phyloP scores from a whole-genome alignment of 371 early-diverging fungal genomes.

The Mortierella sp. region DNA sequence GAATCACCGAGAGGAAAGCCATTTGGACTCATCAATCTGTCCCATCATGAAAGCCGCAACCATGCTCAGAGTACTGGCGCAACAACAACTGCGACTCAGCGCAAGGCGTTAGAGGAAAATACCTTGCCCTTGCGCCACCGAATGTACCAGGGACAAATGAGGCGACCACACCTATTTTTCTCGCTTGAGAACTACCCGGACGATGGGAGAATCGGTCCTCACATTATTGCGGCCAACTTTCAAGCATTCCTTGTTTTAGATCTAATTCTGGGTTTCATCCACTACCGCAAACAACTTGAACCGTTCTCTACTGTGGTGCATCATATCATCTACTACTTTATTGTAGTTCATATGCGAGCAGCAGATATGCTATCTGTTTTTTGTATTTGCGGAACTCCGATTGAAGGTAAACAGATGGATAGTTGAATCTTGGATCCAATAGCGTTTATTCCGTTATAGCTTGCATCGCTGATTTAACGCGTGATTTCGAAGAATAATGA shows the following conservation, averaged over 20 bases:
- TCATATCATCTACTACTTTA: slow-evolving; percentile 63
- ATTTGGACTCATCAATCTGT: background rate
- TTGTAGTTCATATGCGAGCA: slow-evolving; percentile 51
- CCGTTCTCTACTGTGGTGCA: slow-evolving; percentile 69
- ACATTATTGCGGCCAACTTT: slow-evolving; percentile 54
- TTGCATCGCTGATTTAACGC: no score
- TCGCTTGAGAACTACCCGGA: slow-evolving; percentile 55
- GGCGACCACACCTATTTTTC: slow-evolving; percentile 39
- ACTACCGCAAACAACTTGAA: slow-evolving; percentile 63
- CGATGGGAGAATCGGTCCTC: slow-evolving; percentile 47
- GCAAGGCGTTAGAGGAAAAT: background rate
- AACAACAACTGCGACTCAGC: background rate
- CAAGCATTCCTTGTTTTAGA: slow-evolving; percentile 64
- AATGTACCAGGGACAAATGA: slow-evolving; percentile 48
- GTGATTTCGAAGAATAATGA: no score
- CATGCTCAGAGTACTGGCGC: background rate
- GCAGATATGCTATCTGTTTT: slow-evolving; percentile 50
- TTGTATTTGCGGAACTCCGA: slow-evolving; percentile 46
- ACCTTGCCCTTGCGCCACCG: slow-evolving; percentile 30
- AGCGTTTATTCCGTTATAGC: background rate
- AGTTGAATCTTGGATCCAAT: background rate
- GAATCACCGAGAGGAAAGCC: background rate
- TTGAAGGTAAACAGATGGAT: slow-evolving; percentile 37
- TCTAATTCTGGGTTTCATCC: slow-evolving; percentile 59
- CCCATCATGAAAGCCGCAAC: background rate